Base-by-base conservation (phyloP, 352 stramenopile species). In the Globisporangium camurandrum region DNA sequence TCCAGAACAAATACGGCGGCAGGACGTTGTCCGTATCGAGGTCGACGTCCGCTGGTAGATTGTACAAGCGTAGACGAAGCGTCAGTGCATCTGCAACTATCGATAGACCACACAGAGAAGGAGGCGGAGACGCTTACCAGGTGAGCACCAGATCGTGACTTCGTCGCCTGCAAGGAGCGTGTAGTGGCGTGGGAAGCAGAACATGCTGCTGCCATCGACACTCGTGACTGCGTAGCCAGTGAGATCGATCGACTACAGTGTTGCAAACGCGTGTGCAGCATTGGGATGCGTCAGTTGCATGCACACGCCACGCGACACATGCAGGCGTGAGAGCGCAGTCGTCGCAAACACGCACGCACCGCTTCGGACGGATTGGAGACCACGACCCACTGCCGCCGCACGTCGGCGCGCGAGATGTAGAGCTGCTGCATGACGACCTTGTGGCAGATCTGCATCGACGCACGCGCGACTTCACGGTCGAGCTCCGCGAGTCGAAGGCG, bases 361-460 rank as follows among this genome's bases (percentile, higher is more conserved):
- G 80, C 40, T 42, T 86, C 71, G 8, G 78, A 87, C 47, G 82
- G 73, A 49, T 93, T 93, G 37, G 82, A 81, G 57, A 93, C 75
- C 37, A 93, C 82, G 26, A 93, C 59, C 70, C 79, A 93, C 57
- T 93, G 82, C 57, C 86, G 84, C 17, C 57, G 46, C 23, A 70
- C 69, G 54, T 93, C 67, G 2, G 58, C 71, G 16, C 82, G 79
- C 10, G 79, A 88, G 45, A 93, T 69, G 63, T 91, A 93, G n/a
- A 93, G 67, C 64, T 90, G 73, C 55, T 88, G 79, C 77, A 93
- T 91, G 36, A 88, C 71, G 47, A 88, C 65, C 43, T 85, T 85
- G 54, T 88, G 79, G 62, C 76, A 88, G 45, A 93, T 86, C 52
- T 93, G 82, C 77, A 88, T 87, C 30, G 75, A 73, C 11, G 71